Evolutionary conservation across 31 red algal genomes (phyloP).

Genomic region (Bonnemaisonia californica): DNA sequence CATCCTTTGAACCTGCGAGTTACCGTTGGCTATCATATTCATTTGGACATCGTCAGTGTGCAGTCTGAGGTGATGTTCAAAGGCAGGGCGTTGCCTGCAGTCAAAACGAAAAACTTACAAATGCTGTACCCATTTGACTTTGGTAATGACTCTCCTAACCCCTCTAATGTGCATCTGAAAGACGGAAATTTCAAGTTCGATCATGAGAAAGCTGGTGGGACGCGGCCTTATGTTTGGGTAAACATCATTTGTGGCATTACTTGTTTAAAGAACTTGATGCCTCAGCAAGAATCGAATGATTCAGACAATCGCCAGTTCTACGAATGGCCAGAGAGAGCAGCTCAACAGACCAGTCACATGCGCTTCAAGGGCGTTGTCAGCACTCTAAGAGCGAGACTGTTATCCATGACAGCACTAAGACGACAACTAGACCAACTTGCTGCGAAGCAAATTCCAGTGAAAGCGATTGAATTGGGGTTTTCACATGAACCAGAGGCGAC

Average conservation of each 20-base stretch:
- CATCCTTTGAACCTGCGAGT: constrained; percentile 17
- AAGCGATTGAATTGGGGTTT: constrained; percentile 29
- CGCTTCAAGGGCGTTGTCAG: constrained; percentile 54
- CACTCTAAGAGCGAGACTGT: constrained; percentile 24
- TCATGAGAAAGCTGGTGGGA: constrained; percentile 30
- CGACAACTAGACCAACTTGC: constrained; percentile 41
- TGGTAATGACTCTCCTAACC: constrained; percentile 55
- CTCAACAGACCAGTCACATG: constrained; percentile 25
- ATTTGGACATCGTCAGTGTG: constrained; percentile 46
- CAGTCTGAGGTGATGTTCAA: constrained; percentile 16
- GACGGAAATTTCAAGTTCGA: constrained; percentile 54
- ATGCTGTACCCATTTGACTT: constrained; percentile 64
- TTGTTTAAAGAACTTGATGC: constrained; percentile 23
- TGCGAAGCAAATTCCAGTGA: constrained; percentile 23
- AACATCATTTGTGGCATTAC: constrained; percentile 65
- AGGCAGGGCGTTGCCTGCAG: constrained; percentile 8
- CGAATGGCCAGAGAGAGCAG: constrained; percentile 42
- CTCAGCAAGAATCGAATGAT: constrained; percentile 10
- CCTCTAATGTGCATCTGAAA: constrained; percentile 51
- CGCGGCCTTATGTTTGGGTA: constrained; percentile 68
- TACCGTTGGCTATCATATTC: constrained; percentile 33
- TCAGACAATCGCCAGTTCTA: constrained; percentile 2
- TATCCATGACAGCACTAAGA: constrained; percentile 28
- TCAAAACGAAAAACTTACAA: constrained; percentile 45
- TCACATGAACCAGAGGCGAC: constrained; percentile 36